Evolutionary conservation across 1,284 basidiomycete genomes (phyloP).

Genomic region (Ganoderma sinense): DNA sequence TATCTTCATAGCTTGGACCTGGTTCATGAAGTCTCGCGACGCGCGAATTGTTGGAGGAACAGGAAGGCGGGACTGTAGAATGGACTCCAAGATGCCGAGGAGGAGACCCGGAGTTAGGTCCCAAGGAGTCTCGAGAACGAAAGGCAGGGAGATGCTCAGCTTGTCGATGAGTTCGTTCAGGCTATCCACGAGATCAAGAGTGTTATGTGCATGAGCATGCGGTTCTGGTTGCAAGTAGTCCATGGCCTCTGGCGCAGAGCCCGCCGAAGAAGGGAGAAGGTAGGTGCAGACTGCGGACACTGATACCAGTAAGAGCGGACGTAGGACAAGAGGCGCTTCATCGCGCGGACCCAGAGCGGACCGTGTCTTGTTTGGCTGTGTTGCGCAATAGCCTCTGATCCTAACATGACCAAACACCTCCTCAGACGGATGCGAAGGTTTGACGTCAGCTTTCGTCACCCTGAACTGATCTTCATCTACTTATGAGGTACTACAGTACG

Average conservation of each 20-base stretch:
- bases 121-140: slow-evolving; percentile 57
- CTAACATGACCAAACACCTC: slow-evolving; percentile 16
- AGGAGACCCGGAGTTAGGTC: slow-evolving; percentile 77
- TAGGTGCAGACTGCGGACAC: neutral
- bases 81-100: slow-evolving; percentile 67
- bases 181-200: slow-evolving; percentile 32
- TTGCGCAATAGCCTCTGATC: slow-evolving; percentile 12
- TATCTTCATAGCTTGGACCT: slow-evolving; percentile 73
- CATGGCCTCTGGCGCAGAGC: neutral
- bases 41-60: slow-evolving; percentile 50
- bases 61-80: slow-evolving; percentile 57
- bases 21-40: slow-evolving; percentile 47
- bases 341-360: neutral
- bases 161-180: slow-evolving; percentile 57
- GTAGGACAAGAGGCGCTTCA: neutral
- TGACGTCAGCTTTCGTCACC: neutral
- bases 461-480: too few relatives aligned
- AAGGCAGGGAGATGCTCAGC: slow-evolving; percentile 58
- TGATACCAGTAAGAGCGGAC: neutral
- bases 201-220: neutral
- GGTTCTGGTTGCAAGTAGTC: neutral
- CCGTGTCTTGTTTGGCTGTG: neutral
- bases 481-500: too few relatives aligned
- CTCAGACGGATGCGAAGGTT: neutral
- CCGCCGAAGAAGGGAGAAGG: neutral